A percentile compares a stretch with the other conserved stretches of the same genome.
Evolutionary conservation across 257 asterid species (phyloP).

Genomic region (Handroanthus guayacan): DNA sequence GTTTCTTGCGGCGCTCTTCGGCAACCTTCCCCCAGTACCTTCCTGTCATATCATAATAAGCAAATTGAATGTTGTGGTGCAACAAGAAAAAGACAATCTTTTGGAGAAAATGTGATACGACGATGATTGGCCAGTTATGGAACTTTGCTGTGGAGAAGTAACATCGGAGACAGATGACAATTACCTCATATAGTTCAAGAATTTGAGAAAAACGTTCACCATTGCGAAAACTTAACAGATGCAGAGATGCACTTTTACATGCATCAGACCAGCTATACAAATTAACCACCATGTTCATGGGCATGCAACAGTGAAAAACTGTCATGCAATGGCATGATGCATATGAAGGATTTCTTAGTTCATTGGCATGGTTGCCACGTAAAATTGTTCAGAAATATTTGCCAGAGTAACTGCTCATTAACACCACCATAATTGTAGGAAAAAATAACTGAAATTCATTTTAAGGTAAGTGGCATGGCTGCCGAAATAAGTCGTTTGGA

Average conservation of each 20-base stretch:
- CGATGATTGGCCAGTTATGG: background rate
- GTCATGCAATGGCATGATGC: slow-evolving; percentile 4
- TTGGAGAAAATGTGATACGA: background rate
- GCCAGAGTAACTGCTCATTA: slow-evolving; percentile 13
- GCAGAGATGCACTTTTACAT: slow-evolving; percentile 17
- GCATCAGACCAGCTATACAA: slow-evolving; percentile 17
- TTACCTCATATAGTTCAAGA: slow-evolving; percentile 8
- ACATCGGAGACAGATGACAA: background rate
- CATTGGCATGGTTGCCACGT: slow-evolving; percentile 14
- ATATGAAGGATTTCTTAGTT: slow-evolving; percentile 3
- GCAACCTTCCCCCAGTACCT: slow-evolving; percentile 88
- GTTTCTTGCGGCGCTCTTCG: slow-evolving; percentile 79
- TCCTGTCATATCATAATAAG: slow-evolving; percentile 52
- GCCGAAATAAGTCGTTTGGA: too few relatives aligned
- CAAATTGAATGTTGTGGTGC: slow-evolving; percentile 14
- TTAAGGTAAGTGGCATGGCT: too few relatives aligned
- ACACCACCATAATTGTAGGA: slow-evolving; percentile 18
- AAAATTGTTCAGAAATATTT: background rate
- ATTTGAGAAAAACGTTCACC: background rate
- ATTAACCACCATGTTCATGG: slow-evolving; percentile 26
- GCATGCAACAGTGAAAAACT: slow-evolving; percentile 23
- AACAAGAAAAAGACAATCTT: background rate
- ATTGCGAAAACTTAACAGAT: slow-evolving; percentile 8
- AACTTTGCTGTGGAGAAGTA: slow-evolving; percentile 3
- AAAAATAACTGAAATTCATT: too few relatives aligned